phyloP scores from a whole-genome alignment of 768 basidiomycete species.

The Saitozyma podzolica region DNA sequence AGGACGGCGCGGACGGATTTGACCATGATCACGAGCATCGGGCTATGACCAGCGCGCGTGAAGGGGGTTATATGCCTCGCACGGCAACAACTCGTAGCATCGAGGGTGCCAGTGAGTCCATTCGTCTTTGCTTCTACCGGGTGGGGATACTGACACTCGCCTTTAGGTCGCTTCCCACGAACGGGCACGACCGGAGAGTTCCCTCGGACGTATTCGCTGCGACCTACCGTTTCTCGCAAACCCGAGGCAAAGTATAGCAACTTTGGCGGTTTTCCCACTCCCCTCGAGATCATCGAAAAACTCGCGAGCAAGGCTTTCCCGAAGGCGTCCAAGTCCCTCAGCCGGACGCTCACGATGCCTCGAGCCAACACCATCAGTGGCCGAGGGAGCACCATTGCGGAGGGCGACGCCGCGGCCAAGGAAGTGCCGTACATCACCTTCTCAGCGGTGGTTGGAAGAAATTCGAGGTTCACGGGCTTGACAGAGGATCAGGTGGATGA shows the following conservation, averaged over 20 bases:
- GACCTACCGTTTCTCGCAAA: slow-evolving; percentile 26
- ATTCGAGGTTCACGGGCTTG: slow-evolving; percentile 62
- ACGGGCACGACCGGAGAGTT: slow-evolving; percentile 34
- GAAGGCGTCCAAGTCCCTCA: slow-evolving; percentile 60
- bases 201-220: slow-evolving; percentile 44
- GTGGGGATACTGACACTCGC: slow-evolving; percentile 9
- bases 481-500: slow-evolving; percentile 84
- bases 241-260: slow-evolving; percentile 38
- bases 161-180: slow-evolving; percentile 25
- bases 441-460: slow-evolving; percentile 77
- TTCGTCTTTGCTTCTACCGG: too few species aligned
- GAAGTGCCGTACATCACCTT: slow-evolving; percentile 80
- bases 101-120: too few species aligned
- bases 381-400: slow-evolving; percentile 49
- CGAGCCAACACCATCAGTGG: slow-evolving; percentile 56
- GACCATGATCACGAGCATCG: slow-evolving; percentile 25
- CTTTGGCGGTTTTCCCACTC: slow-evolving; percentile 54
- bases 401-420: slow-evolving; percentile 53
- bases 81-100: slow-evolving; percentile 37
- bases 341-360: slow-evolving; percentile 74
- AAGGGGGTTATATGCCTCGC: slow-evolving; percentile 43
- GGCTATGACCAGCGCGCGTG: slow-evolving; percentile 30
- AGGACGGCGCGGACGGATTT: slow-evolving; percentile 37
- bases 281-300: slow-evolving; percentile 53
- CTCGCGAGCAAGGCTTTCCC: slow-evolving; percentile 67